phyloP scores from a whole-genome alignment of 192 early-diverging fungal genomes.

The Phlyctochytrium arcticum region DNA sequence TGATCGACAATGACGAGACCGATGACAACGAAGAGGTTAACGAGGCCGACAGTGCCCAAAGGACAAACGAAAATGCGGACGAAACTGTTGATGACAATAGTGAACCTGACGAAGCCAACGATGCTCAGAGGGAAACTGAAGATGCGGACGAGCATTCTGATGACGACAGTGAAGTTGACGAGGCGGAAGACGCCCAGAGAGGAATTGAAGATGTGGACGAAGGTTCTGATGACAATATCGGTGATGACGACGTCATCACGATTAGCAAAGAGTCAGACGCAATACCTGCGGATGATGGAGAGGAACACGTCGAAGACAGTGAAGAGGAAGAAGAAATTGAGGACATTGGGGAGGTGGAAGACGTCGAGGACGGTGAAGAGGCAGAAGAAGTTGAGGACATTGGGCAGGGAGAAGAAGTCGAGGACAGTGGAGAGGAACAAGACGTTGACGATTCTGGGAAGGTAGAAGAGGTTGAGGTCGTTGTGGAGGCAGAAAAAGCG shows the following conservation, averaged over 20 bases:
- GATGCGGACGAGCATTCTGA: background rate
- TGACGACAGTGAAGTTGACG: background rate
- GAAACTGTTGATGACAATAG: too few species aligned
- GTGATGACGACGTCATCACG: background rate
- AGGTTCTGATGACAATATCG: background rate
- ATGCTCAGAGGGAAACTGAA: too few species aligned
- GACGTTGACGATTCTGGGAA: slow-evolving; percentile 61
- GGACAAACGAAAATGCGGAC: too few species aligned
- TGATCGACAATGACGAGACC: too few species aligned
- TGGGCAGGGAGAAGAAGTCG: background rate
- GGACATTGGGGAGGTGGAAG: background rate
- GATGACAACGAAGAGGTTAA: too few species aligned
- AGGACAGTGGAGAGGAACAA: slow-evolving; percentile 1
- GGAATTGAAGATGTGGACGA: background rate
- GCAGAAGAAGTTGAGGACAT: background rate
- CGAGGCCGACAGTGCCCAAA: too few species aligned
- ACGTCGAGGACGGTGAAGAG: background rate
- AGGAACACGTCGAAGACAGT: background rate
- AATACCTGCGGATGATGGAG: background rate
- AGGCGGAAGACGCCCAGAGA: background rate
- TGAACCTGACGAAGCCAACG: too few species aligned
- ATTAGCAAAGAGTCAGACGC: background rate
- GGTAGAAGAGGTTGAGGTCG: slow-evolving; percentile 30
- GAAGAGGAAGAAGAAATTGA: background rate
- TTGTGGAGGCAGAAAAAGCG: slow-evolving; percentile 66